phyloP scores from a whole-genome alignment of 2,329 filamentous ascomycete genomes.

The Amesomyces nigricolor region DNA sequence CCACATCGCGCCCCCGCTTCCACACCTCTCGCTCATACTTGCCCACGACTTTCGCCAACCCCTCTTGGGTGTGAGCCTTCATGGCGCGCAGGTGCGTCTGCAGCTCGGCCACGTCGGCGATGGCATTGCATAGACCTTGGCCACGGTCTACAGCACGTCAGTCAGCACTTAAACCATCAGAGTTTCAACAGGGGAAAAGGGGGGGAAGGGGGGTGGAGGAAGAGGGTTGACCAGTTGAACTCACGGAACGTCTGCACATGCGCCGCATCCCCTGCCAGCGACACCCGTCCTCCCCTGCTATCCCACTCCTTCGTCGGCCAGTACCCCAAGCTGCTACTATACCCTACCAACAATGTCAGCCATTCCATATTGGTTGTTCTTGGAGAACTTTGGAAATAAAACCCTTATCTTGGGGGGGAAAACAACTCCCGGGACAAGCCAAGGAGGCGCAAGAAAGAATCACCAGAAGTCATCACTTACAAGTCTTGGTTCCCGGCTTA shows the following conservation, averaged over 20 bases:
- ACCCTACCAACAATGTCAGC: conserved; percentile 4
- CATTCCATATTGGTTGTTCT: no score
- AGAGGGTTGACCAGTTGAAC: neutral
- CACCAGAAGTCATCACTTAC: no score
- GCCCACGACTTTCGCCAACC: conserved; percentile 10
- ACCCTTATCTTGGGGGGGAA: no score
- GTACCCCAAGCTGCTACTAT: conserved; percentile 9
- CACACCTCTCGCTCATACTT: conserved; percentile 21
- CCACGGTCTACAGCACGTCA: conserved; percentile 13
- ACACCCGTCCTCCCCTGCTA: conserved; percentile 12
- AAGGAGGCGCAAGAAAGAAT: no score
- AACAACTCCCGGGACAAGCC: no score
- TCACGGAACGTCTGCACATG: conserved; percentile 20
- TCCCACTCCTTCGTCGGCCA: conserved; percentile 23
- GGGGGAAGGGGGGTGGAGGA: neutral
- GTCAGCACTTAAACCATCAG: neutral
- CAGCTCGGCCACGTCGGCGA: conserved; percentile 17
- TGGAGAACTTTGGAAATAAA: no score
- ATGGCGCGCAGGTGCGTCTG: conserved; percentile 21
- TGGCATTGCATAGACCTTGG: conserved; percentile 20
- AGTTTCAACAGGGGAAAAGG: no score
- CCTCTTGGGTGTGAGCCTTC: conserved; percentile 19
- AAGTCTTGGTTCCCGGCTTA: conserved; percentile 6
- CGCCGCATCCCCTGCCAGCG: conserved; percentile 21
- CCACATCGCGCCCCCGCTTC: conserved; percentile 15